Evolutionary conservation across 1,139 yeast genomes (phyloP), one percentile per base, ranked within the genome.

Genomic region (Lodderomyces beijingensis): DNA sequence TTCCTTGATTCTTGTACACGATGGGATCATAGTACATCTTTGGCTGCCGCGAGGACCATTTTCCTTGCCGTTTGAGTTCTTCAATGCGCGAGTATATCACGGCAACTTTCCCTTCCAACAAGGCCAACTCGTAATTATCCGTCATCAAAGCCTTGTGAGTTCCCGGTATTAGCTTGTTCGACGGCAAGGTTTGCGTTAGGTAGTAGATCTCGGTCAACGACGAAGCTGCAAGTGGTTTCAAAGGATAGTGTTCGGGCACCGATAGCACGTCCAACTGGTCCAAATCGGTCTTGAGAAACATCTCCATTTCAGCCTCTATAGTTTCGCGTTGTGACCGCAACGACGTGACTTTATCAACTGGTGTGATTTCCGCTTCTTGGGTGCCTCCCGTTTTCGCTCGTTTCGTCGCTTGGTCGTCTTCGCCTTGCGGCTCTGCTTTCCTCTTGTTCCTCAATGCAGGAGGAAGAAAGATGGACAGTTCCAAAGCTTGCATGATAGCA

Each of bases 21-120:
- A 76, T 72, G 0, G 97, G 96, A 42, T 87, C 94, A 16, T 68
- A 54, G 46, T 70, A 80, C 42, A 74, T 71, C 34, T 74, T 68
- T 1, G 95, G 95, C 53, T 93, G 98, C 32, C 95, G 70, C 36
- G 89, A 63, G 17, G 96, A 83, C 98, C 98, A 93, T 47, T 84
- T 79, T 4, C 87, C 86, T 37, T 82, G 81, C 34, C 95, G 67
- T 51, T 88, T 86, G 40, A 93, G 66, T 52, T 89, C 97, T 50
- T 91, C 98, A 30, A 93, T 89, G 37, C 97, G 73, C 3, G 94
- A 85, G 48, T 87, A 85, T 11, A 87, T 77, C n/a, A 88, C 96
- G 0, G 95, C 87, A 7, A 91, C 78, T 51, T 89, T 85, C 6
- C 96, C 95, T 52, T 91, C 99, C n/a, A 87, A 72, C 18, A 89